Percentiles rank a stretch among this genome's conserved stretches.
Evolutionary conservation across 495 filamentous ascomycete genomes (phyloP).

Genomic region (Hypoxylon perforatum): DNA sequence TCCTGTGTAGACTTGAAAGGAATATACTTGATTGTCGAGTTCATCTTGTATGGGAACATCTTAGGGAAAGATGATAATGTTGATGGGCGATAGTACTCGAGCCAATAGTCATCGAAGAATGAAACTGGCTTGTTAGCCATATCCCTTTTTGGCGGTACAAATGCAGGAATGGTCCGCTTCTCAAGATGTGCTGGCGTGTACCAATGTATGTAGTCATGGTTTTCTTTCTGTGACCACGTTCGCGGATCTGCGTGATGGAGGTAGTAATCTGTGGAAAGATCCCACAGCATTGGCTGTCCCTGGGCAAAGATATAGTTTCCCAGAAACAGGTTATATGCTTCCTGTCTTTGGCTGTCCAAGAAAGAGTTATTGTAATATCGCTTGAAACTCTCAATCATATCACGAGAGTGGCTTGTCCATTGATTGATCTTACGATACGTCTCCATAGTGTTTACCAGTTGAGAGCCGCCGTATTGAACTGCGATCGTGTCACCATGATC

Average conservation of each 20-base stretch:
- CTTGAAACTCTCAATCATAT: conserved; percentile 99
- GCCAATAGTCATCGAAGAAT: conserved; percentile 94
- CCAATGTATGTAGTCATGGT: conserved; percentile 82
- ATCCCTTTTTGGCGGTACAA: conserved; percentile 54
- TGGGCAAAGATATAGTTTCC: conserved; percentile 94
- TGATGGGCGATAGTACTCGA: conserved; percentile 94
- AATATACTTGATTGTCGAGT: conserved; percentile 83
- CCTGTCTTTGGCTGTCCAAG: conserved; percentile 93
- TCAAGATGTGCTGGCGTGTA: conserved; percentile 82
- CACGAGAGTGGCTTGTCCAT: conserved; percentile 95
- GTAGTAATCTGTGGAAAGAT: conserved; percentile 95
- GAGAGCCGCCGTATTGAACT: conserved; percentile 96
- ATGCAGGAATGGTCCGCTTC: conserved; percentile 63
- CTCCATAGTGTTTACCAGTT: conserved; percentile 98
- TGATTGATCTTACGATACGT: conserved; percentile 99
- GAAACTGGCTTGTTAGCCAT: conserved; percentile 66
- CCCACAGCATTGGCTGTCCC: conserved; percentile 97
- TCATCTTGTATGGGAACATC: conserved; percentile 90
- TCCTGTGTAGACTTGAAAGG: conserved; percentile 76
- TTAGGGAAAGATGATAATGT: conserved; percentile 87
- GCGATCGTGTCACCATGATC: conserved; percentile 98
- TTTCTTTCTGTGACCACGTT: conserved; percentile 70
- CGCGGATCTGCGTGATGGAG: conserved; percentile 90
- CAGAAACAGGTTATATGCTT: conserved; percentile 97
- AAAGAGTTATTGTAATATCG: conserved; percentile 99